These are phyloP conservation scores for Colletotrichum sp. DNA, from an alignment of 2,329 filamentous ascomycete species.

Conservation along the genomic window DNA sequence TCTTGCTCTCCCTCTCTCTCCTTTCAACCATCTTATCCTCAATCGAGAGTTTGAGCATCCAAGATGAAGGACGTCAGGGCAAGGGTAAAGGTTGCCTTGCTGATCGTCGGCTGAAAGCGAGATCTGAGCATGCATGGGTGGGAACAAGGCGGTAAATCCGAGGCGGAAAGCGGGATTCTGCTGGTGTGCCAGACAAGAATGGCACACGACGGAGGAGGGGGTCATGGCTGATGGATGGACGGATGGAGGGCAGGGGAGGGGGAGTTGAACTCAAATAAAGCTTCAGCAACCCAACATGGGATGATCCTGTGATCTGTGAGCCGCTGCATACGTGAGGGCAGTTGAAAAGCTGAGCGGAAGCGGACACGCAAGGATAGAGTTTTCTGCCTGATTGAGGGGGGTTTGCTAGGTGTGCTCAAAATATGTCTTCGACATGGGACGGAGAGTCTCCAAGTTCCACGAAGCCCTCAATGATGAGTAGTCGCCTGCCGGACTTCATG, in stretches of 20 bases:
- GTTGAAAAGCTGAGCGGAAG: neutral
- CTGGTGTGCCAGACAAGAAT: neutral
- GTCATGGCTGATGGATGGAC: neutral
- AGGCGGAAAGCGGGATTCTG: neutral
- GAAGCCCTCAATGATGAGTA: neutral
- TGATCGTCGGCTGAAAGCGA: neutral
- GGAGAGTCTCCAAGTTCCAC: neutral
- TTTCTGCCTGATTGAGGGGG: neutral
- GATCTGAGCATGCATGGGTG: neutral
- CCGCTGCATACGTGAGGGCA: neutral
- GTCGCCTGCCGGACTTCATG: neutral
- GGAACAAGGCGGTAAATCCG: neutral
- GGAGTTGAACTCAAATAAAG: neutral
- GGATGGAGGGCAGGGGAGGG: neutral
- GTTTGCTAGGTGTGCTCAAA: neutral
- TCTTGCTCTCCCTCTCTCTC: neutral
- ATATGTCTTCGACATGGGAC: slow-evolving; percentile 1
- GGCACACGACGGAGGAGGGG: neutral
- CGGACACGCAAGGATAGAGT: neutral
- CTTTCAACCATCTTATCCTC: neutral
- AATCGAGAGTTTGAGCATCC: neutral
- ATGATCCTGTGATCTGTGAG: slow-evolving; percentile 20
- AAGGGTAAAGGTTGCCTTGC: neutral
- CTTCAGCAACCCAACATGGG: neutral
- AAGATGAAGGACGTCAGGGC: neutral